phyloP scores from a whole-genome alignment of 1,284 basidiomycete genomes.

The Gymnopus androsaceus region DNA sequence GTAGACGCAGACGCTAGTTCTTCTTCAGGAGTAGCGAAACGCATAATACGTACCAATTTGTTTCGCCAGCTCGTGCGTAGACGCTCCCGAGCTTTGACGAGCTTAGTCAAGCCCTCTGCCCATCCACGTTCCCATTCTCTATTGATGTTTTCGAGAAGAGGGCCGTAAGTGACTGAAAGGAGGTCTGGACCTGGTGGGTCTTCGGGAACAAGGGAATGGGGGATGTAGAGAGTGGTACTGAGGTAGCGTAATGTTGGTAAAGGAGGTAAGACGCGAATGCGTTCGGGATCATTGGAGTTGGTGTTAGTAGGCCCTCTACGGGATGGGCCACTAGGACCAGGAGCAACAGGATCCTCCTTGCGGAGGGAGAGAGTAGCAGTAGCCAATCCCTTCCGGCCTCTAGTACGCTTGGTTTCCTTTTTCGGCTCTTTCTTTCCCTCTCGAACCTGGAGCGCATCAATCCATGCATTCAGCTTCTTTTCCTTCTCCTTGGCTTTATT shows the following conservation, averaged over 20 bases:
- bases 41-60: constrained; percentile 43
- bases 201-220: background rate
- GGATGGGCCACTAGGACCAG: background rate
- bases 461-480: constrained; percentile 54
- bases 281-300: constrained; percentile 16
- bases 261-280: constrained; percentile 46
- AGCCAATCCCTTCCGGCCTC: constrained; percentile 27
- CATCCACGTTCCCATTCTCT: constrained; percentile 61
- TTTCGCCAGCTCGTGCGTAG: constrained; percentile 48
- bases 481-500: constrained; percentile 58
- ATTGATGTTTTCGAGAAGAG: constrained; percentile 32
- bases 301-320: background rate
- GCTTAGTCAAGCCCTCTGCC: constrained; percentile 52
- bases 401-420: constrained; percentile 1
- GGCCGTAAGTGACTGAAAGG: constrained; percentile 33
- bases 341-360: constrained; percentile 8
- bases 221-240: constrained; percentile 37
- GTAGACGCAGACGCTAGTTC: background rate
- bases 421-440: background rate
- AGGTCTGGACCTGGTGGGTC: background rate
- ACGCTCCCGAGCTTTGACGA: constrained; percentile 43
- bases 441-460: constrained; percentile 32
- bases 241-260: constrained; percentile 41
- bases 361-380: constrained; percentile 30
- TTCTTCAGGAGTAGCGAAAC: constrained; percentile 34